Evolutionary conservation across 2,329 filamentous ascomycete genomes (phyloP).

Genomic region (Fusarium buharicum): DNA sequence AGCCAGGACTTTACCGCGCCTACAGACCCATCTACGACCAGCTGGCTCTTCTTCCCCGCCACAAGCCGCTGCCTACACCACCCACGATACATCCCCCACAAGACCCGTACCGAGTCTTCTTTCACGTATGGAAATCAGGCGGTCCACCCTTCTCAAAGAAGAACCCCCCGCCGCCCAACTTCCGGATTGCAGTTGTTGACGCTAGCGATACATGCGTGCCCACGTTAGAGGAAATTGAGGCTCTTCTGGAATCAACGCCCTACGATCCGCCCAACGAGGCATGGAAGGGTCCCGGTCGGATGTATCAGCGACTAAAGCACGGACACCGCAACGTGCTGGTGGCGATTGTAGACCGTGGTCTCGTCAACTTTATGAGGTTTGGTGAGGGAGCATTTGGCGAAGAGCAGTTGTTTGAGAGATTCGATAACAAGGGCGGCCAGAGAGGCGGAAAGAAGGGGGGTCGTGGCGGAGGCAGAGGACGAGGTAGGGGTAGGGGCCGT

Average conservation of each 20-base stretch:
- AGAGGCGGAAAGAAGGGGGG: constrained; percentile 56
- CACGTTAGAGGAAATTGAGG: constrained; percentile 74
- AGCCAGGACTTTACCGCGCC: constrained; percentile 71
- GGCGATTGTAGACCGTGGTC: constrained; percentile 87
- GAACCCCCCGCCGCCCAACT: constrained; percentile 81
- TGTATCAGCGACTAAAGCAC: constrained; percentile 84
- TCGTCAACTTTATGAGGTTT: constrained; percentile 87
- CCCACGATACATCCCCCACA: constrained; percentile 44
- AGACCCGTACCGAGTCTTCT: constrained; percentile 77
- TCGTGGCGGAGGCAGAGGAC: constrained; percentile 52
- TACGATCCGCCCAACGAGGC: constrained; percentile 66
- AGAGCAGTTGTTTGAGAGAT: constrained; percentile 75
- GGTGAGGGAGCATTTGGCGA: constrained; percentile 82
- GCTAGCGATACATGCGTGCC: constrained; percentile 78
- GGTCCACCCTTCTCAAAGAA: constrained; percentile 77
- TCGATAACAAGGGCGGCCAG: constrained; percentile 54
- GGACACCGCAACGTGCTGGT: constrained; percentile 85
- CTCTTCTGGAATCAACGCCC: constrained; percentile 78
- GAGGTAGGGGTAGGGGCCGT: constrained; percentile 44
- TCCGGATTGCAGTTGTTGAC: constrained; percentile 84
- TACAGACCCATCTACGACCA: constrained; percentile 79
- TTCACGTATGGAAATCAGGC: constrained; percentile 79
- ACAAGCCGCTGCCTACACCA: constrained; percentile 64
- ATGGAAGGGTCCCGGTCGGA: constrained; percentile 56
- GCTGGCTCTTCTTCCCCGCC: constrained; percentile 76